phyloP scores from a whole-genome alignment of 2,329 filamentous ascomycete genomes.

The Lecanicillium sp. region DNA sequence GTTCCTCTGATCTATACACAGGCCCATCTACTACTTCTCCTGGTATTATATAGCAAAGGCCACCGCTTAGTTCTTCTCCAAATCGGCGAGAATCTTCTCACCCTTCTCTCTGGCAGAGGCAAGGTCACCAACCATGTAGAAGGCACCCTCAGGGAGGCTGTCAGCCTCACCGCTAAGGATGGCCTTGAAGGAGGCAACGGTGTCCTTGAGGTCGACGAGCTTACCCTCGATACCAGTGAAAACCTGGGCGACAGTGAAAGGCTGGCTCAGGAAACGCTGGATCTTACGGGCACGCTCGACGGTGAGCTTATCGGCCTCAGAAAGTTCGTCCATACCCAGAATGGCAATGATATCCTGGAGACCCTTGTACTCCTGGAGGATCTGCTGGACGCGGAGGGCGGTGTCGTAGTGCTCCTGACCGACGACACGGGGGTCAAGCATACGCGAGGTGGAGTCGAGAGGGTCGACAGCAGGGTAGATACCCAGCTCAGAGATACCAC shows the following conservation, averaged over 20 bases:
- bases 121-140: conserved; percentile 99
- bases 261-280: conserved; percentile 99
- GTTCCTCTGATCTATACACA: conserved; percentile 54
- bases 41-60: conserved; percentile 27
- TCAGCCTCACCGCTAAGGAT: conserved; percentile 95
- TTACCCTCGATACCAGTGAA: conserved; percentile 93
- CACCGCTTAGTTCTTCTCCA: conserved; percentile 55
- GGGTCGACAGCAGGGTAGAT: conserved; percentile 99
- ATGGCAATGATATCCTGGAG: conserved; percentile 99
- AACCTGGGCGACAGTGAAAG: conserved; percentile 81
- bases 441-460: conserved; percentile 98
- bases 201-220: conserved; percentile 98
- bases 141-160: conserved; percentile 82
- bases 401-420: conserved; percentile 96
- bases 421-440: conserved; percentile 97
- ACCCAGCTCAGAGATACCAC: conserved; percentile 99
- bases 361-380: conserved; percentile 99
- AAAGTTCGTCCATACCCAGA: conserved; percentile 99
- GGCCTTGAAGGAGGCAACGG: conserved; percentile 93
- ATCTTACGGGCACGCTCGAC: conserved; percentile 99
- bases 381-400: conserved; percentile 94
- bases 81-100: conserved; percentile 98
- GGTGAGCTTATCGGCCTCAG: conserved; percentile 97
- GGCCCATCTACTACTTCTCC: conserved; percentile 28
- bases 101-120: conserved; percentile 91